Conservation (phyloP, 1,139 yeast species). For the Candida neerlandica region DNA sequence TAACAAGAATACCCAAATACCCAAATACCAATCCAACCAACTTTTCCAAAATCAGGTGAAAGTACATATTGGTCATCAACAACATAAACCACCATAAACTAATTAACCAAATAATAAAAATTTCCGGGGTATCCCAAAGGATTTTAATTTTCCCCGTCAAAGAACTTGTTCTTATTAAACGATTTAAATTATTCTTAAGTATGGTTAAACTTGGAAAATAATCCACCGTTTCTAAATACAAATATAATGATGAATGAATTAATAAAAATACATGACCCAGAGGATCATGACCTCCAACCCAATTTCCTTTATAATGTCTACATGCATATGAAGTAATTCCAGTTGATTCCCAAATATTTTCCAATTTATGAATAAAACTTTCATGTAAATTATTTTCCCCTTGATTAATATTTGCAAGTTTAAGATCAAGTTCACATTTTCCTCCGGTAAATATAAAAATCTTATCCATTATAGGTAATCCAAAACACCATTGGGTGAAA, state of each 20-base stretch:
- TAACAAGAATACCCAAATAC: conserved; percentile 40
- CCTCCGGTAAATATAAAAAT: conserved; percentile 86
- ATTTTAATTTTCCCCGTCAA: conserved; percentile 6
- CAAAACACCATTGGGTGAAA: conserved; percentile 90
- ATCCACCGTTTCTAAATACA: conserved; percentile 66
- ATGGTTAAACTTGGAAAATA: conserved; percentile 33
- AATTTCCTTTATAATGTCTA: conserved; percentile 62
- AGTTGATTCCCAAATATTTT: conserved; percentile 21
- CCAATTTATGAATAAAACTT: conserved; percentile 10
- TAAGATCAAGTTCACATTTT: conserved; percentile 48
- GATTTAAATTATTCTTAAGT: not conserved
- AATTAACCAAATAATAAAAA: conserved; percentile 47
- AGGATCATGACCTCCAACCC: conserved; percentile 97
- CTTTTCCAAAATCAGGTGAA: conserved; percentile 80
- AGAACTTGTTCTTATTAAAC: not conserved
- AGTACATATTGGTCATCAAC: conserved; percentile 78
- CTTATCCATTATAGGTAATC: conserved; percentile 86
- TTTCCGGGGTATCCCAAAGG: conserved; percentile 41
- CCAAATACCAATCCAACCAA: conserved; percentile 68
- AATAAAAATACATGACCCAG: conserved; percentile 89
- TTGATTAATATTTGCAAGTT: conserved; percentile 1
- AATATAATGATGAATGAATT: conserved; percentile 68
- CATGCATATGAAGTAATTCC: conserved; percentile 54
- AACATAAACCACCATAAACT: conserved; percentile 86
- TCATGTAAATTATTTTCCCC: conserved; percentile 3